Percentiles rank a stretch among this genome's conserved stretches.
These are phyloP conservation scores for Odontarrhena argentea DNA, from an alignment of 345 rosid genomes.

Conservation along the genomic window DNA sequence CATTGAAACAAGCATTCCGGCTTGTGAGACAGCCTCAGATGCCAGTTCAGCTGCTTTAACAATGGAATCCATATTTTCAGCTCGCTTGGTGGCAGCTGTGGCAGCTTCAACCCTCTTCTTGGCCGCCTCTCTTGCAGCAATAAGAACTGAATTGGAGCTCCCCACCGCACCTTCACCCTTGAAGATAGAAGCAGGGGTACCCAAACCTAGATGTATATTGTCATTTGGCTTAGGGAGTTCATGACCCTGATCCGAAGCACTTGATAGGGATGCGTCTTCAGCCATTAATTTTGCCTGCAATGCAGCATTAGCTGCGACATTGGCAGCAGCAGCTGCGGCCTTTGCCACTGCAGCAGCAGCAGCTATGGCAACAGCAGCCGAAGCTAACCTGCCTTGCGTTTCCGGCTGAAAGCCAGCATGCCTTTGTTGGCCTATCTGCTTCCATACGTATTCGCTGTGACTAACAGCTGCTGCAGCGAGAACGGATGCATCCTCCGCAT, in stretches of 20 bases:
- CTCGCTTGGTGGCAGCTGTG: conserved; percentile 85
- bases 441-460: conserved; percentile 74
- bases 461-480: conserved; percentile 77
- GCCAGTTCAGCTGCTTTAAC: conserved; percentile 97
- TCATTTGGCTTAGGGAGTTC: conserved; percentile 42
- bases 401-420: conserved; percentile 57
- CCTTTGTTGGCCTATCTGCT: conserved; percentile 62
- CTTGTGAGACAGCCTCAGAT: conserved; percentile 91
- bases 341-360: conserved; percentile 96
- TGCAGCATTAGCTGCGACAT: conserved; percentile 92
- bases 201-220: conserved; percentile 44
- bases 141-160: conserved; percentile 63
- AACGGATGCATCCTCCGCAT: conserved; percentile 84
- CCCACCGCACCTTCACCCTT: conserved; percentile 53
- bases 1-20: conserved; percentile 88
- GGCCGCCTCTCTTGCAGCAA: conserved; percentile 83
- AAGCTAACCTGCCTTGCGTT: conserved; percentile 67
- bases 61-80: conserved; percentile 90
- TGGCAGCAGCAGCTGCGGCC: conserved; percentile 98
- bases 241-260: conserved; percentile 42
- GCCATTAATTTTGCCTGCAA: conserved; percentile 92
- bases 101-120: conserved; percentile 84
- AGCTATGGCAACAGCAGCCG: conserved; percentile 85
- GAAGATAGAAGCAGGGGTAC: conserved; percentile 62
- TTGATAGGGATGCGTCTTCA: conserved; percentile 69